Percentiles rank a stretch among this genome's conserved stretches.
phyloP scores from a whole-genome alignment of 257 asterid genomes.

The Thymus mandschuricus region DNA sequence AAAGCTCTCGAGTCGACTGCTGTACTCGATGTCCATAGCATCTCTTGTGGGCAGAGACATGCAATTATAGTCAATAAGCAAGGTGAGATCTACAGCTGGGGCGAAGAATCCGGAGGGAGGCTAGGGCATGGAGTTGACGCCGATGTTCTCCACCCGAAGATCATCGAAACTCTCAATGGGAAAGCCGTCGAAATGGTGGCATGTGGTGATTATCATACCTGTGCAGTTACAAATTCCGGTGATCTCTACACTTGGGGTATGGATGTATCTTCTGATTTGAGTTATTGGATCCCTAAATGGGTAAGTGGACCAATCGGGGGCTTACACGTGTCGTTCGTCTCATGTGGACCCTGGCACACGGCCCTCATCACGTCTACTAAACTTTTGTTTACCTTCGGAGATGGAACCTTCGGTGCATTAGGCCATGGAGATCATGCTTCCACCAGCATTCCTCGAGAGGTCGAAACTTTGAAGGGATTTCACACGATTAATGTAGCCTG shows the following conservation, averaged over 20 bases:
- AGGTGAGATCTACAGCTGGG: constrained; percentile 92
- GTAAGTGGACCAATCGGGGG: constrained; percentile 66
- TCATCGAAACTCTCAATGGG: constrained; percentile 60
- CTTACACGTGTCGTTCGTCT: constrained; percentile 60
- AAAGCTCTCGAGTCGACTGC: constrained; percentile 69
- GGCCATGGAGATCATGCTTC: constrained; percentile 69
- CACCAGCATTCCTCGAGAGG: constrained; percentile 59
- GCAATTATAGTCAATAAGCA: constrained; percentile 78
- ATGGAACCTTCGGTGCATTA: constrained; percentile 85
- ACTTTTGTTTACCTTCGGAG: constrained; percentile 79
- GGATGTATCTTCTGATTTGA: constrained; percentile 53
- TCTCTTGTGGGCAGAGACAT: constrained; percentile 71
- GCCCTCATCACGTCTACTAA: constrained; percentile 65
- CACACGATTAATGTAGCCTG: constrained; percentile 65
- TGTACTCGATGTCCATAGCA: constrained; percentile 69
- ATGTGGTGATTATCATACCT: constrained; percentile 80
- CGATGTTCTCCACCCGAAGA: constrained; percentile 67
- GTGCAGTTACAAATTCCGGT: constrained; percentile 79
- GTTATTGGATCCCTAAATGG: constrained; percentile 85
- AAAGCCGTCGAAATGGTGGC: constrained; percentile 62
- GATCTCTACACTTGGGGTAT: constrained; percentile 93
- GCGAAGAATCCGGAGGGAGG: constrained; percentile 80
- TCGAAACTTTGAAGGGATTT: constrained; percentile 62
- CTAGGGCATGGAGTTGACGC: constrained; percentile 83
- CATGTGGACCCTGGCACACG: constrained; percentile 96